Base-by-base conservation (phyloP, 345 rosid genomes). In the Camelina hispida region DNA sequence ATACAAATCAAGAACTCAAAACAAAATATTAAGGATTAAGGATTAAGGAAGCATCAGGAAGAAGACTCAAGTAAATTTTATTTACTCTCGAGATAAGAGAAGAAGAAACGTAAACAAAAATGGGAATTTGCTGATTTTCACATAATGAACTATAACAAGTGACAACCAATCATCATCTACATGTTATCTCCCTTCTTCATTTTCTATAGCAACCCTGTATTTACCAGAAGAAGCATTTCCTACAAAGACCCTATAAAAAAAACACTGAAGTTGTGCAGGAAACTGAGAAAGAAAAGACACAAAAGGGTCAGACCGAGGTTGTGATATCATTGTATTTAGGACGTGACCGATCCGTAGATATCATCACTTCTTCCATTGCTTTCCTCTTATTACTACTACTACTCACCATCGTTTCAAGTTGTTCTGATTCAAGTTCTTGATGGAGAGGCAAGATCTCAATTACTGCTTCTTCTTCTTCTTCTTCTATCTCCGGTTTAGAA, bases 381-480 rank as follows among this genome's bases (percentile, higher is more conserved):
- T 84, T 86, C 73, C 86, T 85, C 74, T 82, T 80, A 30, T 81
- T 82, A 55, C 14, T 8, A 34, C 37, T 69, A 62, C 37, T 69
- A 62, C 71, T 71, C 67, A 77, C 25, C 9, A 35, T 8, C 32
- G 46, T 32, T 43, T 75, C 75, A 12, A 37, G 71, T 69, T 28
- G 46, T 20, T 42, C 62, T 1, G 62, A 50, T 51, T 35, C 60
- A 53, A 56, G 28, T 25, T 56, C 71, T 44, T 68, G 79, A 23
- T 53, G 56, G 14, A 53, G 46, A 76, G 74, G 69, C 57, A 75
- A 67, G 46, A 68, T 60, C 16, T 75, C 68, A 40, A 46, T 35
- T 5, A 69, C 66, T 5, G 66, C 13, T 46, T 52, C 64, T 53
- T 68, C 69, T 42, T 68, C 69, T 42, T 68, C 6, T 28, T 63